Conservation (phyloP, 2,329 filamentous ascomycete genomes). For the Sphaerostilbella broomeana region DNA sequence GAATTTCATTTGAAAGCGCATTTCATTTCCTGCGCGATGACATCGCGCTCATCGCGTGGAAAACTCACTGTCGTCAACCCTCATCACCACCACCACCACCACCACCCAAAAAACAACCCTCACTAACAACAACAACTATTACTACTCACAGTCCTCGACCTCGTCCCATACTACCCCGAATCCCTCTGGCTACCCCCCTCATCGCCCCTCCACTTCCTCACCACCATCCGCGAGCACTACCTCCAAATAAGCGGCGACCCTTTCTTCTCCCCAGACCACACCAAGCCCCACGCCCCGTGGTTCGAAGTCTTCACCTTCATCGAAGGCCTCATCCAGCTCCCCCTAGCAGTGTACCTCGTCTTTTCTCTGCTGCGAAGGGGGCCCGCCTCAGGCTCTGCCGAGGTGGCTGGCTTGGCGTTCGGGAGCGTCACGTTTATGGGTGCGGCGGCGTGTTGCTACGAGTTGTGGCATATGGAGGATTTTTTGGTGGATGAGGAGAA, state of each 20-base stretch:
- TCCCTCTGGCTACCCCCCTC: slow-evolving; percentile 35
- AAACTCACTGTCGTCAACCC: no score
- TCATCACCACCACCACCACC: no score
- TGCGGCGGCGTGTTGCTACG: slow-evolving; percentile 44
- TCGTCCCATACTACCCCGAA: slow-evolving; percentile 46
- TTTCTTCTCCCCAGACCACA: slow-evolving; percentile 38
- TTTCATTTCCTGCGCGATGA: no score
- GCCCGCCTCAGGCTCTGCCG: slow-evolving; percentile 33
- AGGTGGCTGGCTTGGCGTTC: slow-evolving; percentile 47
- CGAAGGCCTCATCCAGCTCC: slow-evolving; percentile 45
- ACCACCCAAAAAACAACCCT: neutral
- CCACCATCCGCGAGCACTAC: slow-evolving; percentile 41
- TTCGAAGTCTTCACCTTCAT: slow-evolving; percentile 45
- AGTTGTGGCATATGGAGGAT: slow-evolving; percentile 43
- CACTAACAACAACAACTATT: slow-evolving; percentile 10
- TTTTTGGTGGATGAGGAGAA: slow-evolving; percentile 36
- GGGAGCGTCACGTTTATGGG: slow-evolving; percentile 46
- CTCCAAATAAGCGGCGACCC: slow-evolving; percentile 45
- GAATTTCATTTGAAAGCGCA: no score
- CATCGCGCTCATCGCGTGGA: no score
- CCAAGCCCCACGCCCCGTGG: slow-evolving; percentile 39
- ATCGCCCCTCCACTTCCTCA: slow-evolving; percentile 42
- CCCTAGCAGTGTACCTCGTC: slow-evolving; percentile 43
- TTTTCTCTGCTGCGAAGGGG: slow-evolving; percentile 29
- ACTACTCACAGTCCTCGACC: slow-evolving; percentile 42